phyloP scores from a whole-genome alignment of 805 yeast genomes.

The Candida schatavii region DNA sequence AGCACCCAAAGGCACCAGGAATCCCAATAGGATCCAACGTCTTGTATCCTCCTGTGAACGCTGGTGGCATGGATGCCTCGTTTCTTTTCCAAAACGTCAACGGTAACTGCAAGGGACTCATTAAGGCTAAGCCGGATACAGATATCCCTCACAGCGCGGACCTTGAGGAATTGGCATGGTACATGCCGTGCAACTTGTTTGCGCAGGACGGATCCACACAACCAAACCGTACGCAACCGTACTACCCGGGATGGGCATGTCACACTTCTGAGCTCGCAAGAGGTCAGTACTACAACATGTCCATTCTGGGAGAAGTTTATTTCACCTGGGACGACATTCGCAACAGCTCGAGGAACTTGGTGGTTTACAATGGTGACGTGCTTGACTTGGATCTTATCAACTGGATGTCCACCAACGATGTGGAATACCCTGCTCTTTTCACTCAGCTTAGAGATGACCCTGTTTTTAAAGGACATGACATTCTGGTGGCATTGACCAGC shows the following conservation, averaged over 20 bases:
- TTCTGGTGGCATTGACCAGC: slow-evolving; percentile 68
- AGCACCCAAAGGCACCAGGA: slow-evolving; percentile 84
- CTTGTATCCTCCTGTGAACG: slow-evolving; percentile 79
- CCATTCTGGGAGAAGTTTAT: slow-evolving; percentile 69
- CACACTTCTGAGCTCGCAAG: slow-evolving; percentile 77
- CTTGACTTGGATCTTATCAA: slow-evolving; percentile 73
- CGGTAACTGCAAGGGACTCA: slow-evolving; percentile 80
- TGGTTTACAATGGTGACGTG: slow-evolving; percentile 87
- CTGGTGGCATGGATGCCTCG: slow-evolving; percentile 85
- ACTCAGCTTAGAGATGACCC: slow-evolving; percentile 56
- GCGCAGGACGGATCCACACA: slow-evolving; percentile 67
- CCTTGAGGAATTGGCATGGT: slow-evolving; percentile 78
- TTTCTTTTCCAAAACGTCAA: slow-evolving; percentile 89
- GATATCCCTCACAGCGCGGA: slow-evolving; percentile 59
- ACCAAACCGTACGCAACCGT: slow-evolving; percentile 60
- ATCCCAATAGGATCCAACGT: slow-evolving; percentile 66
- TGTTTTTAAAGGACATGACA: slow-evolving; percentile 70
- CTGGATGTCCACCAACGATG: slow-evolving; percentile 70
- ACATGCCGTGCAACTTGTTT: slow-evolving; percentile 85
- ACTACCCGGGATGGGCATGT: slow-evolving; percentile 87
- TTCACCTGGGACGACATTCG: slow-evolving; percentile 87
- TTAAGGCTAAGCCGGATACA: slow-evolving; percentile 65
- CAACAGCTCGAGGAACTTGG: slow-evolving; percentile 67
- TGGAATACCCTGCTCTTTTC: slow-evolving; percentile 71
- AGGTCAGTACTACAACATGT: slow-evolving; percentile 57